phyloP scores from a whole-genome alignment of 2,329 filamentous ascomycete genomes.

The Aureobasidium sp. region DNA sequence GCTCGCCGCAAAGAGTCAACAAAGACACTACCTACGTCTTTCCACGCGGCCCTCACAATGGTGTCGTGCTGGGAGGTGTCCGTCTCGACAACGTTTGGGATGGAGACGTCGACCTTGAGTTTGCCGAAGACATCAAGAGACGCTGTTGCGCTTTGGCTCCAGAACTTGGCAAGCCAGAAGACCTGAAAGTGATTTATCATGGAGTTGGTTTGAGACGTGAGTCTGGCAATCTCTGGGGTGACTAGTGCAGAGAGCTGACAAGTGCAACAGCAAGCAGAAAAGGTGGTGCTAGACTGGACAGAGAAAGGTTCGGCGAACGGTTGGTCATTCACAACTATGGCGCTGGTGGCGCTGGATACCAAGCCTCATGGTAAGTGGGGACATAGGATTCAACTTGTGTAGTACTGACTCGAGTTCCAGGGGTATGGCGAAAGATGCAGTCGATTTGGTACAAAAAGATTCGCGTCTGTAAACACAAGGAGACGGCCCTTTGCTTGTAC shows the following conservation, averaged over 20 bases:
- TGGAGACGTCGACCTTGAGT: not conserved
- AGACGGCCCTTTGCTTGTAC: not conserved
- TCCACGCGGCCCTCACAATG: slow-evolving; percentile 4
- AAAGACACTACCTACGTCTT: slow-evolving; percentile 12
- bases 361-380: slow-evolving; percentile 19
- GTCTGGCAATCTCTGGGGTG: not conserved
- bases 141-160: slow-evolving; percentile 57
- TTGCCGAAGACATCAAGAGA: slow-evolving; percentile 27
- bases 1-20: slow-evolving; percentile 9
- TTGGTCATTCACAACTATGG: slow-evolving; percentile 69
- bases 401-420: not conserved
- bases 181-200: slow-evolving; percentile 64
- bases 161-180: slow-evolving; percentile 35
- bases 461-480: not conserved
- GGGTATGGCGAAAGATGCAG: slow-evolving; percentile 11
- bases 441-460: slow-evolving; percentile 4
- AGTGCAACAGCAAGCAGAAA: slow-evolving; percentile 45
- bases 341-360: slow-evolving; percentile 64
- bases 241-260: not conserved
- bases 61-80: slow-evolving; percentile 7
- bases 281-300: slow-evolving; percentile 65
- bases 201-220: slow-evolving; percentile 62
- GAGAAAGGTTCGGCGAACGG: slow-evolving; percentile 52
- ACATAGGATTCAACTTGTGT: not conserved
- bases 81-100: slow-evolving; percentile 9